phyloP scores from a whole-genome alignment of 495 filamentous ascomycete species.

The Penicillium steckii region DNA sequence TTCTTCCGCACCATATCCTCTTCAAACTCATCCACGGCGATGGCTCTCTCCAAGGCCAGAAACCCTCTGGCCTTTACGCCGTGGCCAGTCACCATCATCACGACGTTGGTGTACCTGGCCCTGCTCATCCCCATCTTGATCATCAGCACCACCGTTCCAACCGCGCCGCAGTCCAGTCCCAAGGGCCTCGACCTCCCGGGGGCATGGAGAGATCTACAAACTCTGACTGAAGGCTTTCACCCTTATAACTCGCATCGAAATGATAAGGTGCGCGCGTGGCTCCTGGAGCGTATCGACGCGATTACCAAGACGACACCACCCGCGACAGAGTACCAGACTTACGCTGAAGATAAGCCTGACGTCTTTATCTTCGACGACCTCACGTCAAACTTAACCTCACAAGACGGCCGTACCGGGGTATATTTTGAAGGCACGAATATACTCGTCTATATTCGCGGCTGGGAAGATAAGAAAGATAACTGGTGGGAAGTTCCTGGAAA shows the following conservation, averaged over 20 bases:
- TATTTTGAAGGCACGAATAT: conserved; percentile 96
- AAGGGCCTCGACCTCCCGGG: conserved; percentile 72
- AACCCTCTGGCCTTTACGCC: conserved; percentile 62
- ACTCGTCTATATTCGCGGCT: conserved; percentile 84
- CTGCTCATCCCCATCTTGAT: conserved; percentile 68
- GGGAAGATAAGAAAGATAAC: conserved; percentile 61
- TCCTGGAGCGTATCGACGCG: conserved; percentile 67
- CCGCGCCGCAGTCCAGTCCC: conserved; percentile 57
- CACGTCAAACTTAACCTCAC: conserved; percentile 72
- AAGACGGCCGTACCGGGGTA: conserved; percentile 36
- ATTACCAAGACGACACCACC: conserved; percentile 60
- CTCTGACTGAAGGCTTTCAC: conserved; percentile 73
- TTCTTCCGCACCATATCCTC: conserved; percentile 4
- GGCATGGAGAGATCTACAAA: conserved; percentile 83
- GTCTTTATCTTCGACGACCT: conserved; percentile 77
- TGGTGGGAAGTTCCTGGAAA: conserved; percentile 59
- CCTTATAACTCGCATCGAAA: conserved; percentile 86
- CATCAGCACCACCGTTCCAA: conserved; percentile 72
- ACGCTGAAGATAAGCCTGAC: conserved; percentile 30
- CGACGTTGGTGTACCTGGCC: conserved; percentile 65
- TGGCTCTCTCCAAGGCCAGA: conserved; percentile 39
- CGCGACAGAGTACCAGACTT: conserved; percentile 6
- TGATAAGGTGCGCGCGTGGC: conserved; percentile 73
- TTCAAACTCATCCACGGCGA: conserved; percentile 11
- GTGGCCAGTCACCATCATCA: conserved; percentile 71